Evolutionary conservation across 2,329 filamentous ascomycete species (phyloP), one percentile per base, ranked within the genome.

Genomic region (Torrubiellomyces zombiae): DNA sequence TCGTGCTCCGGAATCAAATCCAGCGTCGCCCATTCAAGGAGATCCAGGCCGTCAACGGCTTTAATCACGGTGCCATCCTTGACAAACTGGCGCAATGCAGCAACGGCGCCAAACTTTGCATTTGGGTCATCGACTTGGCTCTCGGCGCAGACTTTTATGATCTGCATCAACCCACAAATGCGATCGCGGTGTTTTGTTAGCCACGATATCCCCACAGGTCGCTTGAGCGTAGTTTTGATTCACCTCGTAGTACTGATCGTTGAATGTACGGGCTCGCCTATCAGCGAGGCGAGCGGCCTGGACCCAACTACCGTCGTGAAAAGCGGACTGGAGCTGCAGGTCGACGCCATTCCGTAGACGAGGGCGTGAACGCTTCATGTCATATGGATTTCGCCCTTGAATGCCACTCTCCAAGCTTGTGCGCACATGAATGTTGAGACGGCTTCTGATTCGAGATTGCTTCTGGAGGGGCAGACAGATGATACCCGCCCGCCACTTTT

Each of bases 201-300:
- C 28, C 36, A 65, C 60, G 12, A 4, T 11, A 14, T 16, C n/a
- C 6, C 11, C 10, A 9, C 17, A 26, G 13, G 26, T 20, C 23
- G 4, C 4, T 12, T 12, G 6, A 14, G 13, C 15, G 9, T 6
- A 5, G 4, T 6, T 11, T 18, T 26, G 52, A 30, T n/a, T n/a
- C 37, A 68, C 63, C 48, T 67, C 56, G 36, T 62, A 70, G 38
- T 70, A 71, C 6, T 58, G 50, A 20, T 69, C 64, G 25, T 65
- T 63, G 20, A 51, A 52, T 2, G 50, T 43, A 34, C 56, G 57
- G 28, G 51, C 48, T 15, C 61, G 51, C 43, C 65, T 60, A 32
- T 63, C 58, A 9, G 66, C 64, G 9, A 68, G 50, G 15, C 58
- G 61, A 14, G 58, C 48, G 26, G 58, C 63, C 10, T 48, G 47